A percentile compares a stretch with the other conserved stretches of the same genome.
Evolutionary conservation across 495 filamentous ascomycete genomes (phyloP).

Genomic region (Penicillium cinerascens): DNA sequence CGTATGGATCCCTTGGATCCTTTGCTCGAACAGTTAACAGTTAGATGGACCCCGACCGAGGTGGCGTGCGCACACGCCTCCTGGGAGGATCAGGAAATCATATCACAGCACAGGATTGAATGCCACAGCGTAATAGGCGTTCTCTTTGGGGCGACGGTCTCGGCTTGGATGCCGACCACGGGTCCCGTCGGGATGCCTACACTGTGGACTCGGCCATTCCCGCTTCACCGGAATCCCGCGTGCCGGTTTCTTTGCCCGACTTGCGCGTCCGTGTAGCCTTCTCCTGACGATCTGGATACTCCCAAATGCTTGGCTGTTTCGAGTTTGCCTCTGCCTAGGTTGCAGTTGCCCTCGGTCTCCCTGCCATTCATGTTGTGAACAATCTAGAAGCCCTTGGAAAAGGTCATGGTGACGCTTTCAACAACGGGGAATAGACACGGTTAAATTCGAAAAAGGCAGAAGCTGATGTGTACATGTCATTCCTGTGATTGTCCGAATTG

Average conservation of each 20-base stretch:
- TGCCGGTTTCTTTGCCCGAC: slow-evolving; percentile 22
- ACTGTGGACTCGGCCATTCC: slow-evolving; percentile 15
- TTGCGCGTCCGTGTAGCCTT: slow-evolving; percentile 14
- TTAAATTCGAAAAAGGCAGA: not conserved
- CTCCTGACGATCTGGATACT: slow-evolving; percentile 7
- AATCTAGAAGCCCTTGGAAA: not conserved
- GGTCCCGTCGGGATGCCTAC: slow-evolving; percentile 18
- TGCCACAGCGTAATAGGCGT: not conserved
- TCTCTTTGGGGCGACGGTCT: slow-evolving; percentile 2
- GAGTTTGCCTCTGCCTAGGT: not conserved
- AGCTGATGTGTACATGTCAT: not conserved
- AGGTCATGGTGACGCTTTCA: not conserved
- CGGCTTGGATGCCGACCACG: slow-evolving; percentile 15
- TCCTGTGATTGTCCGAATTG: not conserved
- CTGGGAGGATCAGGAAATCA: not conserved
- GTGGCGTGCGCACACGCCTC: not conserved
- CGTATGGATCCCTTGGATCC: slow-evolving; percentile 5
- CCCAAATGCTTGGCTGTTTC: not conserved
- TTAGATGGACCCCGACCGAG: not conserved
- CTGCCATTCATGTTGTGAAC: not conserved
- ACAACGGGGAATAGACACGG: not conserved
- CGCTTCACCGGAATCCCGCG: slow-evolving; percentile 26
- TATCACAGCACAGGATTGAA: not conserved
- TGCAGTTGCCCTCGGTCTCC: not conserved
- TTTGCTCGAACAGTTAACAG: slow-evolving; percentile 1